A percentile compares a stretch with the other conserved stretches of the same genome.
Evolutionary conservation across 1,139 yeast genomes (phyloP).

Genomic region (Yamadazyma songkhlaensis): DNA sequence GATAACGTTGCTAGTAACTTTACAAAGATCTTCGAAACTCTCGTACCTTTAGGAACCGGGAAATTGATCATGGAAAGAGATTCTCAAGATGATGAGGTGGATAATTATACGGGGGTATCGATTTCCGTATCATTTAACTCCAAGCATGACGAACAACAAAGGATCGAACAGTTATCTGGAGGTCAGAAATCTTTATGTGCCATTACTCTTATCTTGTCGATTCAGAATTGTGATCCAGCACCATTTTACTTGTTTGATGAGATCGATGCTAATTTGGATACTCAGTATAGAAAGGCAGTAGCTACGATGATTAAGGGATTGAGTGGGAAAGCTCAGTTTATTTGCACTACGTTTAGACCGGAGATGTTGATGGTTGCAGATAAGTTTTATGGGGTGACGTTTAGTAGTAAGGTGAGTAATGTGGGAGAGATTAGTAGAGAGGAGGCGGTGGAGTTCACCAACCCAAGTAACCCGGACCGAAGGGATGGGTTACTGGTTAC

Average conservation of each 20-base stretch:
- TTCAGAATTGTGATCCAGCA: constrained; percentile 94
- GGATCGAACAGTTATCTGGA: constrained; percentile 90
- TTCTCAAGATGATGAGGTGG: constrained; percentile 17
- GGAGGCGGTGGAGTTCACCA: constrained; percentile 80
- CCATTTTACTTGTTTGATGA: constrained; percentile 96
- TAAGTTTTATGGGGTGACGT: constrained; percentile 84
- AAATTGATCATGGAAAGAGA: constrained; percentile 60
- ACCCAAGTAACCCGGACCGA: constrained; percentile 33
- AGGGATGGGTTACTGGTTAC: too few relatives aligned
- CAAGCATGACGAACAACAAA: constrained; percentile 78
- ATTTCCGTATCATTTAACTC: constrained; percentile 91
- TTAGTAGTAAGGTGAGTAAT: constrained; percentile 77
- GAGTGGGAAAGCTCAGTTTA: constrained; percentile 75
- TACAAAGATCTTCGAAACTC: constrained; percentile 66
- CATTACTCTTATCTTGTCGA: constrained; percentile 86
- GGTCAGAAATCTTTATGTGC: constrained; percentile 97
- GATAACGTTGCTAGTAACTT: constrained; percentile 74
- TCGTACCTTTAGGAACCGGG: constrained; percentile 86
- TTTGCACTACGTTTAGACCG: constrained; percentile 93
- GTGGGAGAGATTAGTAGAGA: constrained; percentile 67
- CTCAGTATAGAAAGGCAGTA: constrained; percentile 87
- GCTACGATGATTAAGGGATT: constrained; percentile 71
- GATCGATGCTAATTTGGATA: constrained; percentile 92
- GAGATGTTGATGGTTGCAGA: constrained; percentile 90
- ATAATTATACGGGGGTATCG: constrained; percentile 73